Conservation (phyloP, 495 filamentous ascomycete species). For the Xylaria castorea region DNA sequence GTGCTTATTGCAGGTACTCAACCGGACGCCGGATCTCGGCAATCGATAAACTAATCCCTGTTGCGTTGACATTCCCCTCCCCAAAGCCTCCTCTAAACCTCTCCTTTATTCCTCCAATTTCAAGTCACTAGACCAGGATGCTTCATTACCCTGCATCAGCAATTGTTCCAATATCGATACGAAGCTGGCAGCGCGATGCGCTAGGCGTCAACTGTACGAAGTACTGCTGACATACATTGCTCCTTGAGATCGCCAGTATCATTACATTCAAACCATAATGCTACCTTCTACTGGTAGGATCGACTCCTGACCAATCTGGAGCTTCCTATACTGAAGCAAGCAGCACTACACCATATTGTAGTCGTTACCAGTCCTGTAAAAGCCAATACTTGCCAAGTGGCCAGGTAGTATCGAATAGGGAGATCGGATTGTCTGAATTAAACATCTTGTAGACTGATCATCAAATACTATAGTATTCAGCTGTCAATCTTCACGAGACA, state of each 20-base stretch:
- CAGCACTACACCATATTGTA: not conserved
- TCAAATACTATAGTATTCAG: not conserved
- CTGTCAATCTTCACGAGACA: not conserved
- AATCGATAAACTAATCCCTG: constrained; percentile 20
- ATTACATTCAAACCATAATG: not conserved
- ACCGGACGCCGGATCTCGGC: constrained; percentile 19
- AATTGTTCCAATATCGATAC: not conserved
- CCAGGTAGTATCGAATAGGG: constrained; percentile 8
- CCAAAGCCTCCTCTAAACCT: not conserved
- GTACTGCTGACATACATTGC: not conserved
- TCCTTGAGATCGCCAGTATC: constrained; percentile 12
- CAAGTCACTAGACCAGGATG: not conserved
- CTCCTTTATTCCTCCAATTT: constrained; percentile 11
- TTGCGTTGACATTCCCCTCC: not conserved
- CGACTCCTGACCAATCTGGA: constrained; percentile 5
- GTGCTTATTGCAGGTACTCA: not conserved
- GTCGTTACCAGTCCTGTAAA: not conserved
- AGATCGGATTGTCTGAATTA: not conserved
- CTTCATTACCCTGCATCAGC: not conserved
- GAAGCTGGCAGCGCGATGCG: not conserved
- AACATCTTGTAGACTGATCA: not conserved
- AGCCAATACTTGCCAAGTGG: constrained; percentile 2
- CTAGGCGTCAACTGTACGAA: not conserved
- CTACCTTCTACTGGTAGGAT: constrained; percentile 7
- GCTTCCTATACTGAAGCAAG: constrained; percentile 11